Evolutionary conservation across 768 basidiomycete genomes (phyloP), one percentile per base, ranked within the genome.

Genomic region (Mycena sanguinolenta): DNA sequence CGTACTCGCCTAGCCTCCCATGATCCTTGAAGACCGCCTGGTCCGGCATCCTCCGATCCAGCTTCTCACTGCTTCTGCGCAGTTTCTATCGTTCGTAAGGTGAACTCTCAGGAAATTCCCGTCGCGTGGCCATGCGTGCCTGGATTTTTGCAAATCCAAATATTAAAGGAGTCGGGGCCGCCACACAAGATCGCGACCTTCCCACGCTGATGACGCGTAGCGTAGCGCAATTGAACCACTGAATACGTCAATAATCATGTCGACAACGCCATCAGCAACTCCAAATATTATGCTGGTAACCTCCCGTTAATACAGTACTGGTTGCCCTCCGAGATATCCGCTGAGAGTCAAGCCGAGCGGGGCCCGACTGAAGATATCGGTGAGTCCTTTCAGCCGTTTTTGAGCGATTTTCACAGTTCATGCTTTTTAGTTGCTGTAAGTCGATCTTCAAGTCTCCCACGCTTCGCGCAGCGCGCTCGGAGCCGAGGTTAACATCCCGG

Each of bases 401-500:
- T 39, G 39, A 39, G 16, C 39, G 3, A 39, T 39, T 39, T n/a
- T 17, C 13, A 39, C 16, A 39, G 16, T 39, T 14, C 36, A 14
- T 46, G n/a, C 4, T n/a, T 17, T 21, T 21, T 5, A 21, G 8
- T n/a, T 19, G n/a, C n/a, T 54, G 19, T 12, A 17, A 17, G 4
- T 5, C 30, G 19, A 17, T 58, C 13, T 19, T 9, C 23, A 50
- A 10, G n/a, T 21, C n/a, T 50, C 10, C 32, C 32, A 5, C 10
- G 32, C 10, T 10, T 34, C 10, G 6, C 32, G 32, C 6, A 5
- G 32, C 32, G 49, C 19, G 44, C 52, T 58, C 64, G 64, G 64
- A 44, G 30, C 64, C 64, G 65, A 66, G 17, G 23, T 59, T 36
- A 38, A 38, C 50, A 46, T 36, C n/a, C 65, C 55, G 54, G 55